Evolutionary conservation across 345 rosid species (phyloP).

Genomic region (Rhizophora mangle): DNA sequence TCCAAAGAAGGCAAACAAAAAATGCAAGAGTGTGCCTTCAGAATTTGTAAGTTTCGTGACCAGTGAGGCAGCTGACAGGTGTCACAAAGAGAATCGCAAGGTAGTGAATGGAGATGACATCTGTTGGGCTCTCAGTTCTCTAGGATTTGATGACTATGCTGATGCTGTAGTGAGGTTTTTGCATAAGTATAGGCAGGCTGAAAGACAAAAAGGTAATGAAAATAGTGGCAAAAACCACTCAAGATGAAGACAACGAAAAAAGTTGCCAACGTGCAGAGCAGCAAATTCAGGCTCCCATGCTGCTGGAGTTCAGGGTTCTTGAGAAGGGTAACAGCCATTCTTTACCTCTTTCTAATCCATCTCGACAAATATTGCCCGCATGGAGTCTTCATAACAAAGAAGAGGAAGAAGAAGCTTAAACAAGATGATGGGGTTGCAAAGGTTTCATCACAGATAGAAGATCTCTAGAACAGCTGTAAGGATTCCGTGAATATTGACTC

Average conservation of each 20-base stretch:
- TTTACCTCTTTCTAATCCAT: slow-evolving; percentile 13
- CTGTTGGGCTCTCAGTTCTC: slow-evolving; percentile 73
- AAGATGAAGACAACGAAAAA: slow-evolving; percentile 22
- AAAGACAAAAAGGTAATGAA: slow-evolving; percentile 48
- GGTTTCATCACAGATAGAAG: too few relatives aligned
- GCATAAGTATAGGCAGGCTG: slow-evolving; percentile 59
- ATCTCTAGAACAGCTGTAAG: too few relatives aligned
- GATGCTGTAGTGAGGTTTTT: slow-evolving; percentile 61
- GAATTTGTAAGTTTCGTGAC: slow-evolving; percentile 86
- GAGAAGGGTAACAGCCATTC: slow-evolving; percentile 50
- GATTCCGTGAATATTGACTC: too few relatives aligned
- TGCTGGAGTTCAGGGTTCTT: slow-evolving; percentile 36
- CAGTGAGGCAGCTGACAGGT: slow-evolving; percentile 78
- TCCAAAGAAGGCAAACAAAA: slow-evolving; percentile 81
- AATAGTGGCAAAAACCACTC: slow-evolving; percentile 25
- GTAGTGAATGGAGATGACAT: slow-evolving; percentile 80
- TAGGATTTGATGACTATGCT: slow-evolving; percentile 71
- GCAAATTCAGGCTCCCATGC: slow-evolving; percentile 17
- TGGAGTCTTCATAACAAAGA: not conserved
- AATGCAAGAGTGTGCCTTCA: slow-evolving; percentile 77
- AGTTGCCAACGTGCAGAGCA: not conserved
- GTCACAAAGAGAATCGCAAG: slow-evolving; percentile 87
- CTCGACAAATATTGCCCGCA: not conserved
- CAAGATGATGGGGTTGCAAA: too few relatives aligned
- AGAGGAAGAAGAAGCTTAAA: not conserved